Evolutionary conservation across 495 filamentous ascomycete genomes (phyloP).

Genomic region (Aspergillus bertholletiae): DNA sequence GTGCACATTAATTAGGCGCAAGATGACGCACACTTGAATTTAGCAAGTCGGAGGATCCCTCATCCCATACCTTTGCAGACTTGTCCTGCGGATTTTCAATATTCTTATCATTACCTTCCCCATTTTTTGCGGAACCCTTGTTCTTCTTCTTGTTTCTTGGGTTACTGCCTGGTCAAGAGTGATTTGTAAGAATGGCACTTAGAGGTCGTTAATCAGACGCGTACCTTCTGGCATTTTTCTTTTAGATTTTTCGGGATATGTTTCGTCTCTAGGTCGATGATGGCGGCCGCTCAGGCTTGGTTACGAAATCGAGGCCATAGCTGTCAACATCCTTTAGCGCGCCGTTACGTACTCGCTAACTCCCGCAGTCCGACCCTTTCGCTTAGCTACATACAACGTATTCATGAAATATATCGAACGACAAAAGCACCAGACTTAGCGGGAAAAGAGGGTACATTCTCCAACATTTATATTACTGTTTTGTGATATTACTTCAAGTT

Average conservation of each 20-base stretch:
- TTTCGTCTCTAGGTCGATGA: not conserved
- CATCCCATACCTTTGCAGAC: not conserved
- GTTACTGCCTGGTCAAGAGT: slow-evolving; percentile 42
- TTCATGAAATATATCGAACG: not conserved
- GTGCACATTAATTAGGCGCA: not conserved
- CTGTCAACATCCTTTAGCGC: slow-evolving; percentile 43
- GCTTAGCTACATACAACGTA: slow-evolving; percentile 12
- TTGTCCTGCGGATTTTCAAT: slow-evolving; percentile 8
- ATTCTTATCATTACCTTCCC: slow-evolving; percentile 14
- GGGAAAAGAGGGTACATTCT: no score
- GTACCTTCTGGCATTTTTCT: slow-evolving; percentile 36
- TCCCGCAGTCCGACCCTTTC: slow-evolving; percentile 14
- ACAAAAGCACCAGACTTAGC: not conserved
- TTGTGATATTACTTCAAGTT: no score
- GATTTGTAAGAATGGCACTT: slow-evolving; percentile 5
- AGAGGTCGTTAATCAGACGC: not conserved
- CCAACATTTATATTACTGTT: no score
- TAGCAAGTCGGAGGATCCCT: not conserved
- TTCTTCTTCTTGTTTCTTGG: slow-evolving; percentile 74
- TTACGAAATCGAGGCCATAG: slow-evolving; percentile 18
- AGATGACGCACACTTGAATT: slow-evolving; percentile 2
- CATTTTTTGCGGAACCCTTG: slow-evolving; percentile 48
- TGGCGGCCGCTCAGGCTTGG: not conserved
- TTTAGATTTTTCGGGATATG: not conserved
- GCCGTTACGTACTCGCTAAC: slow-evolving; percentile 9